Base-by-base conservation (phyloP, 2,329 filamentous ascomycete species). In the Moelleriella libera region DNA sequence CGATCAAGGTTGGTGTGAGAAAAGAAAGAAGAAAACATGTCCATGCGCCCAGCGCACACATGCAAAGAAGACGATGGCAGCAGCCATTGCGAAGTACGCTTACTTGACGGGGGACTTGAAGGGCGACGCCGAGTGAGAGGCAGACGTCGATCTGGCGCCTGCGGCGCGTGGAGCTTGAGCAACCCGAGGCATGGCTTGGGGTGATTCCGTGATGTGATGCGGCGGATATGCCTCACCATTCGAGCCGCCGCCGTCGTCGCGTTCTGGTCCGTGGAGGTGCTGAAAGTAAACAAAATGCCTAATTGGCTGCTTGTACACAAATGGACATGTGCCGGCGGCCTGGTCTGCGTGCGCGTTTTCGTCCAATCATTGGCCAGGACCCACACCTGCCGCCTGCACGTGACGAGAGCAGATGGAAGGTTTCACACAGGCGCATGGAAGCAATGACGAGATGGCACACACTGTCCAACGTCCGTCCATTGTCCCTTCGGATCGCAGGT, bases 91-190 rank as follows among this genome's bases (percentile, higher is more conserved):
- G 32, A 4, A 28, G 12, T 21, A 34, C n/a, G 66, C 72, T 60
- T 66, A 78, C 75, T 78, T 78, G 48, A 77, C 60, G 5, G 74
- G 71, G 30, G 74, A 75, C 55, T 76, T 77, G 61, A 74, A 77
- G 5, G 75, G 75, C 28, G 75, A 77, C 43, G 66, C 65, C 31
- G 67, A 55, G 45, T 67, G 57, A 14, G 72, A 69, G 48, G 68
- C 70, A 34, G 73, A 72, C 14, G 68, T 66, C 41, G 67, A 65
- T 60, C 70, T 70, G 58, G 58, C 65, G 55, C 61, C 68, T 55
- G 68, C 71, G 46, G 70, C 62, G 54, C 75, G 75, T 53, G 74
- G 69, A 34, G 63, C 67, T 57, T 78, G 74, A 49, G 74, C 71
- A 54, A 78, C 74, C 57, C 76, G 74, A 68, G 76, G 71, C 76